Percentiles rank a stretch among this genome's conserved stretches.
Evolutionary conservation across 768 basidiomycete genomes (phyloP).

Genomic region (Lentinula sp.): DNA sequence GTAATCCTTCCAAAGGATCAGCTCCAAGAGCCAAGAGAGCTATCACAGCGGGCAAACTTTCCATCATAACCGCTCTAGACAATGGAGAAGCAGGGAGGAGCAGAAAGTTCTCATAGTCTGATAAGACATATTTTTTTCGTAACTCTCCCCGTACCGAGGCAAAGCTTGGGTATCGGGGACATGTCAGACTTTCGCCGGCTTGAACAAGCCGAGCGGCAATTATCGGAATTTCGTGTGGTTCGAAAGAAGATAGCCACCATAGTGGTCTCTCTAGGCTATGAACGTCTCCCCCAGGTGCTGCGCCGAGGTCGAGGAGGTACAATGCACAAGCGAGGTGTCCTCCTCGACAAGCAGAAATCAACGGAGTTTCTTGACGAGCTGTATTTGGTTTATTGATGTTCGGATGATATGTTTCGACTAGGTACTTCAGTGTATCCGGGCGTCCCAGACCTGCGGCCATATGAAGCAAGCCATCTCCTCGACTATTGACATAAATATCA

Average conservation of each 20-base stretch:
- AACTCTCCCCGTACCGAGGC: not conserved
- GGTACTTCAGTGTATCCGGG: not conserved
- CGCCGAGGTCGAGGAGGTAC: conserved; percentile 8
- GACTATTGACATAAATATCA: conserved; percentile 9
- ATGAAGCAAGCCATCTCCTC: conserved; percentile 9
- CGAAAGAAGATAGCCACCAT: conserved; percentile 9
- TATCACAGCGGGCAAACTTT: conserved; percentile 2
- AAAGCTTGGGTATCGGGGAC: not conserved
- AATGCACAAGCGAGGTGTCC: conserved; percentile 7
- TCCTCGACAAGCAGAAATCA: conserved; percentile 6
- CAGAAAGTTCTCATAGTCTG: conserved; percentile 6
- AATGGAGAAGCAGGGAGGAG: conserved; percentile 7
- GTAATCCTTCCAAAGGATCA: conserved; percentile 7
- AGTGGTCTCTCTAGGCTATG: conserved; percentile 1
- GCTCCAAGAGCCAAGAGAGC: conserved; percentile 5
- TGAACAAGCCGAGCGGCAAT: not conserved
- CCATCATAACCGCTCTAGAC: conserved; percentile 8
- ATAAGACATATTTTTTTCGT: not conserved
- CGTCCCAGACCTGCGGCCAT: conserved; percentile 6
- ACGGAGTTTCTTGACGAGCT: conserved; percentile 2
- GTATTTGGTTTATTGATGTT: conserved; percentile 5
- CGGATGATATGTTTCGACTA: conserved; percentile 4
- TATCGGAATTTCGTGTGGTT: not conserved
- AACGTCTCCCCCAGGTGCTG: conserved; percentile 2
- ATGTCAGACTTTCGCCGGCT: not conserved